Base-by-base conservation (phyloP, 306 rosid species). In the Quercus suber region DNA sequence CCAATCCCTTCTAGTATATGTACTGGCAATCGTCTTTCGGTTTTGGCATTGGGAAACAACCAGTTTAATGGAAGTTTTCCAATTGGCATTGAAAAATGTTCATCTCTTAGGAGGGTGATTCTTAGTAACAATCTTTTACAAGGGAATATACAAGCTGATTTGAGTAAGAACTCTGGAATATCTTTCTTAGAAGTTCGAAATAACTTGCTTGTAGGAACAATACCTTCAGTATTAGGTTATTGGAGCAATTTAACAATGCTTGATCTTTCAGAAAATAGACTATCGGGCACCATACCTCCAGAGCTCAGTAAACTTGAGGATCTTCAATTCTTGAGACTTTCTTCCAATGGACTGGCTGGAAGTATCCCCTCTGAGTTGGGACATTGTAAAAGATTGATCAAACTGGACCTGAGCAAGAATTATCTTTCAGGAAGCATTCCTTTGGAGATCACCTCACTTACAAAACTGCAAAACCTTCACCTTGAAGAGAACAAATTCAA, bases 211-310 rank as follows among this genome's bases (percentile, higher is more conserved):
- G 65, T 67, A 14, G 80, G 80, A 68, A 68, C 15, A 52, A 55
- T 77, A 77, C 75, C 80, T 5, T 23, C 74, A 52, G 55, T 20
- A 55, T 52, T 77, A 20, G 80, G 80, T 53, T 9, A 33, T 55
- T 77, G 80, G 80, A 77, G 65, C 35, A 69, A 78, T 78, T 68
- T 78, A 27, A 23, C 81, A 11, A 78, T 78, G 76, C 75, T 78
- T 58, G 81, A 78, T 56, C 71, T 78, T 20, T 57, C 76, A 2
- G 4, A 57, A 56, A 78, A 78, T 68, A 11, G 13, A 3, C 13
- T 78, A 43, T 69, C 76, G 23, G 76, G 81, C 4, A 69, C 76
- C 17, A 19, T 78, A 17, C 60, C 81, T 27, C 49, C 5, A 11
- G 49, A 70, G 69, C 57, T 78, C 2, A 76, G 76, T 69, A 70